phyloP scores from a whole-genome alignment of 306 rosid species.

The Canavalia ensiformis region DNA sequence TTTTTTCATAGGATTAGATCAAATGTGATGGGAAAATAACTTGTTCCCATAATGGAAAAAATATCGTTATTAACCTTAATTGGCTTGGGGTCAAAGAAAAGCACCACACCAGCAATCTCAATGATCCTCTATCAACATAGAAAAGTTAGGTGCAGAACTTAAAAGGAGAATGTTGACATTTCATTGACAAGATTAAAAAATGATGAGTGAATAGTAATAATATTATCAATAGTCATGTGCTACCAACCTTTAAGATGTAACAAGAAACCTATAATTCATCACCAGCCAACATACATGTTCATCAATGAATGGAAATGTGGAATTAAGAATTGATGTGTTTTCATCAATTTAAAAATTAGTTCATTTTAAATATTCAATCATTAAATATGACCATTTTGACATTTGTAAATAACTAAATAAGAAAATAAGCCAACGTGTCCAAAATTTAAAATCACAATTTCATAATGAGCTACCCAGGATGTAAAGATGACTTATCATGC shows the following conservation, averaged over 20 bases:
- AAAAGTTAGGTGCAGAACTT: slow-evolving; percentile 23
- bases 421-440: slow-evolving; percentile 32
- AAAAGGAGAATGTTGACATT: background rate
- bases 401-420: slow-evolving; percentile 20
- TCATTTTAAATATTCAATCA: slow-evolving; percentile 1
- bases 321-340: slow-evolving; percentile 17
- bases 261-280: slow-evolving; percentile 95
- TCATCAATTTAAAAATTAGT: slow-evolving; percentile 30
- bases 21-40: background rate
- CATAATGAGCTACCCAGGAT: slow-evolving; percentile 17
- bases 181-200: too few relatives aligned
- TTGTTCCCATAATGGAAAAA: background rate
- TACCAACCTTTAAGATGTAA: slow-evolving; percentile 97
- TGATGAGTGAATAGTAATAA: background rate
- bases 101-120: slow-evolving; percentile 83
- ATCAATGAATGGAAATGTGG: background rate
- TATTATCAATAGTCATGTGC: background rate
- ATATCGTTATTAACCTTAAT: slow-evolving; percentile 60
- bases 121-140: slow-evolving; percentile 75
- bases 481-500: background rate
- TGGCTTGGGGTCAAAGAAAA: slow-evolving; percentile 95
- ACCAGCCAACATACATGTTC: slow-evolving; percentile 71
- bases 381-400: slow-evolving; percentile 30
- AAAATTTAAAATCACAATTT: slow-evolving; percentile 9
- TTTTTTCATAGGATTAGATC: background rate